These are phyloP conservation scores for Saccharomycopsis babjevae DNA, from an alignment of 805 yeast species.

Conservation along the genomic window DNA sequence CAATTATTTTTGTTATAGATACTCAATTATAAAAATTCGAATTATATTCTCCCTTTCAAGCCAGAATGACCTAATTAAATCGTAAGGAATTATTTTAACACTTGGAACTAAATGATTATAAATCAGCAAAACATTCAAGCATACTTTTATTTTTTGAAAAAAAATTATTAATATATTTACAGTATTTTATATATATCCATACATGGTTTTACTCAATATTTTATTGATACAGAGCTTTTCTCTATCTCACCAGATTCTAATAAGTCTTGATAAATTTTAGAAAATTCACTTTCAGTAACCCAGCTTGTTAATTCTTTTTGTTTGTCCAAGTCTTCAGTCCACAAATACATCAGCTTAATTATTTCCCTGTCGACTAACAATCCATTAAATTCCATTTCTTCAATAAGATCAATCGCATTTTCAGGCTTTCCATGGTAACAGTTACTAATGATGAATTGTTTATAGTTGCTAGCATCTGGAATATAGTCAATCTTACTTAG, in stretches of 20 bases:
- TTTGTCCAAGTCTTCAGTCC: conserved; percentile 21
- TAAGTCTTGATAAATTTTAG: conserved; percentile 30
- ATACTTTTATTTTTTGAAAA: too few relatives aligned
- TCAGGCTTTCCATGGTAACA: conserved; percentile 52
- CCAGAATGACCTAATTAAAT: too few relatives aligned
- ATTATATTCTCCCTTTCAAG: too few relatives aligned
- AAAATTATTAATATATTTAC: neutral
- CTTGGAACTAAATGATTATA: too few relatives aligned
- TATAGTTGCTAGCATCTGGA: conserved; percentile 43
- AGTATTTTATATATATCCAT: neutral
- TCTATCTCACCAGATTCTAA: conserved; percentile 20
- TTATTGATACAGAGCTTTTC: neutral
- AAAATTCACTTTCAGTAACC: conserved; percentile 30
- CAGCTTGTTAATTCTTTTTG: conserved; percentile 17
- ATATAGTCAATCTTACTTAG: conserved; percentile 37
- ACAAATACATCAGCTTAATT: conserved; percentile 36
- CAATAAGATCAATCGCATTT: conserved; percentile 43
- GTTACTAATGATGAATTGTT: conserved; percentile 56
- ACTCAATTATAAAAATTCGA: too few relatives aligned
- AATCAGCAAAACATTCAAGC: too few relatives aligned
- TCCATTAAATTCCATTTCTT: conserved; percentile 38
- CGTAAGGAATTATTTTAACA: too few relatives aligned
- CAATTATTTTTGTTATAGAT: too few relatives aligned
- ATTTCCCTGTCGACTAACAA: conserved; percentile 34
- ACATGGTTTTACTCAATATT: neutral